Base-by-base conservation (phyloP, 768 basidiomycete genomes). In the Imleria badia region DNA sequence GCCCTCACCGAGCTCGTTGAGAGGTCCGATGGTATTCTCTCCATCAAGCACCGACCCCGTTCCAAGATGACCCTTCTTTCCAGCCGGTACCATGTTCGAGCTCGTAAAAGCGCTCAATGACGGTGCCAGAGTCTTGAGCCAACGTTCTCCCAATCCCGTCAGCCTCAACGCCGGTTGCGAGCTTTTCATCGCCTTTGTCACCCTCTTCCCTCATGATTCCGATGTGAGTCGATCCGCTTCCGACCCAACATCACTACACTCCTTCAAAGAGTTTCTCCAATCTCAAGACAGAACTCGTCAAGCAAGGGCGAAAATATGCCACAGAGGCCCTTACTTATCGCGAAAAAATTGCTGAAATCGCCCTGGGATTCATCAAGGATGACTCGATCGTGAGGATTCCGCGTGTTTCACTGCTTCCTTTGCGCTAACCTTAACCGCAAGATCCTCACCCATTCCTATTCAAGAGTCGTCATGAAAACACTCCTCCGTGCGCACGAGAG, bases 391-490 rank as follows among this genome's bases (percentile, higher is more conserved):
- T 88, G 68, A 64, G 80, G 70, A 40, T 65, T 54, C 54, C 48
- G 48, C 57, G 54, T 60, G 59, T 52, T 57, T 63, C 47, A 38
- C 51, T 46, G 31, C 57, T 51, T 44, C 57, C 17, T 26, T 29
- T 33, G 48, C 49, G 47, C 48, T 60, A 58, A 71, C 56, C 26
- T 44, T 30, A 12, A 34, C 52, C 51, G 13, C 55, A 68, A 98
- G 92, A 94, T 99, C 67, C 81, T 99, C 54, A 98, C 94, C 3
- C 97, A 99, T 73, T 94, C 93, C 33, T 95, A 95, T 76, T 98
- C 94, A 23, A 81, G 97, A 64, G 94, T 98, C 42, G 96, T 99
- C 51, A 87, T 95, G 76, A 86, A 93, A 72, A 89, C 95, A 34
- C 80, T 99, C 48, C 79, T 98, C 43, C 83, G 88, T 53, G 95